Evolutionary conservation across 1,139 yeast genomes (phyloP), one percentile per base, ranked within the genome.

Genomic region (Meyerozyma carpophila): DNA sequence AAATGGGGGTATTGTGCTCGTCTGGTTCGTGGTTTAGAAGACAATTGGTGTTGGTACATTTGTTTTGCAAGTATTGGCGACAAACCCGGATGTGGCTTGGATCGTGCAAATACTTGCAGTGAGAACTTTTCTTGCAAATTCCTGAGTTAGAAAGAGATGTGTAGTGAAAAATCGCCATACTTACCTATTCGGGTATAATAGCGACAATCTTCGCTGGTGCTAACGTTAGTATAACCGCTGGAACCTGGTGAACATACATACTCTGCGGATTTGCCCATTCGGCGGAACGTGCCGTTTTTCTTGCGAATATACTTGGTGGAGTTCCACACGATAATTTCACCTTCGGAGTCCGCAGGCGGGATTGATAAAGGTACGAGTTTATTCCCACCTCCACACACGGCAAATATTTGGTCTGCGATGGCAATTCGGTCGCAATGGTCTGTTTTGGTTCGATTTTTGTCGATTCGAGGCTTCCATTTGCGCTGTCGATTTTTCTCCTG

Each of bases 1-100:
- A 86, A 32, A 78, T 55, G 8, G 94, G 90, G 1, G 88, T 71
- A 56, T 85, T 86, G 59, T 68, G 76, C 49, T 82, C 81, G 36
- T 71, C 70, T 6, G 82, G 75, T 3, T 57, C 59, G 59, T 86
- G 95, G 28, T 82, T 77, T 25, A 80, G 60, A 11, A 67, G 60
- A 57, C 95, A 87, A 21, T 70, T 55, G n/a, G 63, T 58, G 37
- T 66, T 66, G 20, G 51, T 50, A 55, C 94, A 86, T 39, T 63
- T 63, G 9, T 73, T 76, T 36, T 61, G 63, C 40, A 81, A 61
- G 46, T 58, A 73, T 26, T 62, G 65, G 29, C 77, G 75, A 59
- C 95, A 86, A 9, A 84, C 57, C 10, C 80, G 74, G 18, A 81
- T 69, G 41, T 70, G 78, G 10, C 64, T 51, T 32, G 66, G 60